Evolutionary conservation across 2,329 filamentous ascomycete species (phyloP), one percentile per base, ranked within the genome.

Genomic region (Ophiostoma sp.): DNA sequence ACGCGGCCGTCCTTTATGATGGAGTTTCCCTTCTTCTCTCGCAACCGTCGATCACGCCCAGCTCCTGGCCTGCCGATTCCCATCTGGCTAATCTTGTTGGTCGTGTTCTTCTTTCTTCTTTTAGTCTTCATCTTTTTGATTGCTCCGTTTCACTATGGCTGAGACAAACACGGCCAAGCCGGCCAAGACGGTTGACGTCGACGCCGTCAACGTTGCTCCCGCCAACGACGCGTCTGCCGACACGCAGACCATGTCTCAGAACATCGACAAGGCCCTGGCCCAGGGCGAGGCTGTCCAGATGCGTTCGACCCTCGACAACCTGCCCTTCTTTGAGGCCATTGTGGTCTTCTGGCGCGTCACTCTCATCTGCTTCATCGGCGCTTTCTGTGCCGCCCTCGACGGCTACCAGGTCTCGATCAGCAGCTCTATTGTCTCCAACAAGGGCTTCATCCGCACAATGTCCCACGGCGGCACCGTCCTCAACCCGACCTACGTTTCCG

Each of bases 371-470:
- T 59, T 70, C 36, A 50, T 70, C 3, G 48, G 50, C 36, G 68
- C 68, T 12, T 70, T 59, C n/a, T 70, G 68, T 45, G 68, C 68
- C 5, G 68, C 48, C 22, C 68, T 70, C 33, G 68, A 70, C 50
- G 68, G 50, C 33, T 70, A 70, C 50, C 68, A 70, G 12, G 52
- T 70, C 11, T 57, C 68, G 2, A 70, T 70, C 22, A 59, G 50
- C 11, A 70, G 68, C 22, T 70, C 68, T 1, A 70, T 59, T 11
- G 68, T 70, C 11, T 70, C 68, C 50, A 70, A 70, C 68, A 70
- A 70, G 15, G 68, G 68, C 11, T 57, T 57, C 5, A 31, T 31
- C 2, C 25, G 55, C 8, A 55, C 52, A 12, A 57, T 57, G 55
- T 57, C 55, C 55, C 25, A 57, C 25, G 55, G 55, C 55, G 55